A percentile compares a stretch with the other conserved stretches of the same genome.
Evolutionary conservation across 2,329 filamentous ascomycete species (phyloP).

Genomic region (Plenodomus tracheiphilus): DNA sequence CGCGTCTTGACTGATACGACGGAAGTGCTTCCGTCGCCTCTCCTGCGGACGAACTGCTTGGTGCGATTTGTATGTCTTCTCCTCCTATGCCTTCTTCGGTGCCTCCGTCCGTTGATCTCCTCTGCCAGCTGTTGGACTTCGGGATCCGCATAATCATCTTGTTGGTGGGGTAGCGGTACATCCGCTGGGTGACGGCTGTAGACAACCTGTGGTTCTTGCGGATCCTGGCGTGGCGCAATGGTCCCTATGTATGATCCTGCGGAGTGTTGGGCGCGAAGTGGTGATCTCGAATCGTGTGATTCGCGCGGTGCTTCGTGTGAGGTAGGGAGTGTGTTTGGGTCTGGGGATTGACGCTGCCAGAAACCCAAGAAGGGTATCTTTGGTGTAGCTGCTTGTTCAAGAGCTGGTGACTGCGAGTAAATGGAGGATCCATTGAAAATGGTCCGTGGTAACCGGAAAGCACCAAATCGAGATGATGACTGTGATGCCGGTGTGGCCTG

Average conservation of each 20-base stretch:
- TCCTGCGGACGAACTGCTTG: conserved; percentile 35
- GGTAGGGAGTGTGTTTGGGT: conserved; percentile 23
- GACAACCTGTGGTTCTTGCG: conserved; percentile 22
- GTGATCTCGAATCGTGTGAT: conserved; percentile 33
- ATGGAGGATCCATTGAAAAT: conserved; percentile 43
- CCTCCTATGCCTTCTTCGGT: conserved; percentile 37
- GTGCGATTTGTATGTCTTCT: conserved; percentile 31
- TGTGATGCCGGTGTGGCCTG: conserved; percentile 25
- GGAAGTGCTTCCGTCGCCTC: conserved; percentile 18
- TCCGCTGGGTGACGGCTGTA: conserved; percentile 40
- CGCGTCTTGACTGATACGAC: conserved; percentile 16
- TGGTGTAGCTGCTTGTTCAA: conserved; percentile 33
- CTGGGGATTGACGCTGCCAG: conserved; percentile 32
- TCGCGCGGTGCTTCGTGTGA: conserved; percentile 24
- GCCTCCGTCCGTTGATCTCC: conserved; percentile 46
- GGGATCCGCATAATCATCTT: conserved; percentile 51
- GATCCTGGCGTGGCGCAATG: conserved; percentile 31
- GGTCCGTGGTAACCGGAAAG: conserved; percentile 25
- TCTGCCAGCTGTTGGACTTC: conserved; percentile 55
- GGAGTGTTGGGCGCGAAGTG: conserved; percentile 39
- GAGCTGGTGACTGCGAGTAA: conserved; percentile 40
- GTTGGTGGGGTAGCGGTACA: conserved; percentile 23
- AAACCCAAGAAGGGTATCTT: conserved; percentile 40
- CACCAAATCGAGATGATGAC: conserved; percentile 22
- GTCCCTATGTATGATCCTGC: conserved; percentile 40